Conservation (phyloP, 768 basidiomycete genomes). For the Russula sp. region DNA sequence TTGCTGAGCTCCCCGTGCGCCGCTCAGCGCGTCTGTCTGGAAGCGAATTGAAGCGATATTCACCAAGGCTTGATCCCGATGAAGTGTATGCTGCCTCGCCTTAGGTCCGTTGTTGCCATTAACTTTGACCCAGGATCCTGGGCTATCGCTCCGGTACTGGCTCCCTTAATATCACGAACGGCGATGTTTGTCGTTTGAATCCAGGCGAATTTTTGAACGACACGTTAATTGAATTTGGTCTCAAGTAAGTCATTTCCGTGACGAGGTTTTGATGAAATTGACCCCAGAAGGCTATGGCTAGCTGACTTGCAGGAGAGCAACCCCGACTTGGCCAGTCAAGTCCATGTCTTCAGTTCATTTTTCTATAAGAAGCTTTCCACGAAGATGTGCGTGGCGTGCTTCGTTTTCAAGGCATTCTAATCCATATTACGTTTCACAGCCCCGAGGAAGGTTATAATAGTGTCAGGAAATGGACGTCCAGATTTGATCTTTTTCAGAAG, state of each 20-base stretch:
- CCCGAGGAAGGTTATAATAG: conserved; percentile 69
- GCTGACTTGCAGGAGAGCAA: conserved; percentile 51
- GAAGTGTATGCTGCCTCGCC: conserved; percentile 22
- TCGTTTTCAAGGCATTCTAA: background rate
- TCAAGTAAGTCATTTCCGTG: conserved; percentile 60
- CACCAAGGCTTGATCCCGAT: conserved; percentile 26
- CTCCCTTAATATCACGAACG: conserved; percentile 76
- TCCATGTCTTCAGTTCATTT: conserved; percentile 95
- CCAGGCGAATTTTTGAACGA: conserved; percentile 92
- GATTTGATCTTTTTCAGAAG: conserved; percentile 84
- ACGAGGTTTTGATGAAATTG: conserved; percentile 7
- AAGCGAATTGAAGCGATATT: conserved; percentile 7
- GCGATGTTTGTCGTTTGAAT: conserved; percentile 69
- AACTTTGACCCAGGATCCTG: conserved; percentile 52
- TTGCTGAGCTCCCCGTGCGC: conserved; percentile 14
- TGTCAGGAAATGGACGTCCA: conserved; percentile 93
- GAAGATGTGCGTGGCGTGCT: conserved; percentile 48
- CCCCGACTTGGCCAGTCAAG: conserved; percentile 62
- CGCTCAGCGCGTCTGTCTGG: conserved; percentile 28
- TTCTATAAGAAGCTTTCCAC: conserved; percentile 93
- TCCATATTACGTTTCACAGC: conserved; percentile 34
- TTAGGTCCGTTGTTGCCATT: background rate
- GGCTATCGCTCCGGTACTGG: conserved; percentile 73
- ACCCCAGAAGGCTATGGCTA: conserved; percentile 60
- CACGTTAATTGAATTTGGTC: conserved; percentile 91